phyloP scores from a whole-genome alignment of 1,284 basidiomycete genomes.

The Austropuccinia psidii region DNA sequence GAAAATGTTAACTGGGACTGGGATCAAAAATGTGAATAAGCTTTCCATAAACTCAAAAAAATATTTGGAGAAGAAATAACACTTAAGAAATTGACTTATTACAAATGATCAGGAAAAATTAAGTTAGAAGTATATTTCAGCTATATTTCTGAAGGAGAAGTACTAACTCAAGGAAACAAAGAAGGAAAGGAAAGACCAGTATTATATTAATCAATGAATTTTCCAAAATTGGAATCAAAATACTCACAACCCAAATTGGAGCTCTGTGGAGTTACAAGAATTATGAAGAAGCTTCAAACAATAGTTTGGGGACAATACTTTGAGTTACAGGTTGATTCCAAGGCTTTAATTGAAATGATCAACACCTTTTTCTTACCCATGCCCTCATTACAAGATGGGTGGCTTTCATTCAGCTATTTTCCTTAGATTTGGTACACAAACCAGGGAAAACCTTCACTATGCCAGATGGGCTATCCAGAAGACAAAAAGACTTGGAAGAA shows the following conservation, averaged over 20 bases:
- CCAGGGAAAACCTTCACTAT: constrained; percentile 16
- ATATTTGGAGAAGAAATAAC: too few relatives aligned
- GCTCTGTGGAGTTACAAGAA: neutral
- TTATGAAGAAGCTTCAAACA: constrained; percentile 4
- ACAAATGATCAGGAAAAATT: too few relatives aligned
- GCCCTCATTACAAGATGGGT: constrained; percentile 16
- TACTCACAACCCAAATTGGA: neutral
- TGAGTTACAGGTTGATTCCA: constrained; percentile 16
- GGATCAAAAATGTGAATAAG: too few relatives aligned
- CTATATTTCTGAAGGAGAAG: constrained; percentile 5
- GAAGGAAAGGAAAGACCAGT: neutral
- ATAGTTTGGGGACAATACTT: neutral
- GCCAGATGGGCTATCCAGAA: constrained; percentile 7
- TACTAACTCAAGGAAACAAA: constrained; percentile 8
- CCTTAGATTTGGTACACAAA: constrained; percentile 11
- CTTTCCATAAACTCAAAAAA: too few relatives aligned
- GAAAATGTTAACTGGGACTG: too few relatives aligned
- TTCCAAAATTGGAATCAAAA: neutral
- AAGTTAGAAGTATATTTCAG: constrained; percentile 10
- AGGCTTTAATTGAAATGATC: constrained; percentile 25
- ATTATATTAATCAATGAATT: neutral
- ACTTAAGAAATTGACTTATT: too few relatives aligned
- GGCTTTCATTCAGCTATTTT: constrained; percentile 17
- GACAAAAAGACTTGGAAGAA: neutral
- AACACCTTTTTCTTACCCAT: neutral